Base-by-base conservation (phyloP, 2,329 filamentous ascomycete genomes). In the Microcyclosporella mali region DNA sequence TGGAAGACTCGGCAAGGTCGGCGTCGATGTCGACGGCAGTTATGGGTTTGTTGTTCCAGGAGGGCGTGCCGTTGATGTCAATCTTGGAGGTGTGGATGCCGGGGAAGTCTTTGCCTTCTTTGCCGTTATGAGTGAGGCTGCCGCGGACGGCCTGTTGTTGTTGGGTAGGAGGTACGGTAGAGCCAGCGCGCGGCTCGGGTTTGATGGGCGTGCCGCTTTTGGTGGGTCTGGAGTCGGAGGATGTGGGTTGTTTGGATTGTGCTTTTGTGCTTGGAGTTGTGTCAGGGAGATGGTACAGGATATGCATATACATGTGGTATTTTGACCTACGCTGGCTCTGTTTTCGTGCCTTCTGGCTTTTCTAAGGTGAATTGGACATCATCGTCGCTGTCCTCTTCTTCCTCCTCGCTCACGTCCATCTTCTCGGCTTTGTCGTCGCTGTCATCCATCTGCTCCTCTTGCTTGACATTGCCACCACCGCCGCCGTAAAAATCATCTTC, bases 21-120 rank as follows among this genome's bases (percentile, higher is more conserved):
- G 70, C 70, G 49, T 75, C 73, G 49, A 77, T 70, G 50, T 75
- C 71, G 40, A 75, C 56, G 35, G 69, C 66, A 1, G 56, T 67
- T 37, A 92, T 85, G 56, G 92, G 89, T 54, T 94, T 92, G 16
- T 81, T 82, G 2, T 76, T 74, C 64, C 94, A 89, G 2, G 84
- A 70, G 0, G 92, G 90, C 50, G 88, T 85, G 3, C 77, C 84
- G 63, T 94, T 81, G 41, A 95, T 78, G 59, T 97, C 86, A 50
- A 97, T 78, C 37, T 80, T 89, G 10, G 88, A 95, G 45, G 84
- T 89, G 31, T 73, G 75, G 21, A 78, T 66, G 30, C 75, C 84
- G 70, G 65, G 88, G 70, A 63, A 92, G 70, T 55, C 82, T 69
- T 78, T 77, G 37, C 79, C 77, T 49, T 62, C 56, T 46, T 58